Evolutionary conservation across 2,329 filamentous ascomycete species (phyloP).

Genomic region (Stenocarpella maydis): DNA sequence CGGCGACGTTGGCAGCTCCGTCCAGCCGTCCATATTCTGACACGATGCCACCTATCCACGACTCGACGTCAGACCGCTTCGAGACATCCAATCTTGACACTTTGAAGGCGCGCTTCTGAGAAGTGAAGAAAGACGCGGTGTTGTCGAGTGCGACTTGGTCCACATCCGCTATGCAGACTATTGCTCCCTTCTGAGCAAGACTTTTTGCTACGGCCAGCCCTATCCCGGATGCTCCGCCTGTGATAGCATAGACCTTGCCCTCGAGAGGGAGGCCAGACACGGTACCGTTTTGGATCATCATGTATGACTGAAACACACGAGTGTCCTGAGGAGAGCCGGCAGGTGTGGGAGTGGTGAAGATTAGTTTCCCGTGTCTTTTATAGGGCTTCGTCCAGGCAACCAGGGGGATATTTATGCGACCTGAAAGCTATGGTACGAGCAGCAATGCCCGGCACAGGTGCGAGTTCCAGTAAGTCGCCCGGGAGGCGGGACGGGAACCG

Average conservation of each 20-base stretch:
- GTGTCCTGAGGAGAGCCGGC: neutral
- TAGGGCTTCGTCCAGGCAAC: neutral
- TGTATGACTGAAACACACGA: neutral
- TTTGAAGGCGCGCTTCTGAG: constrained; percentile 41
- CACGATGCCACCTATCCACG: constrained; percentile 58
- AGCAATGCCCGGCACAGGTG: too few relatives aligned
- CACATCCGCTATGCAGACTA: constrained; percentile 51
- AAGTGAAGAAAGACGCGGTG: constrained; percentile 45
- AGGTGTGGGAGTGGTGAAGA: neutral
- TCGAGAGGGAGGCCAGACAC: constrained; percentile 17
- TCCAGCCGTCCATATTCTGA: constrained; percentile 60
- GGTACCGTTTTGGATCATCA: constrained; percentile 8
- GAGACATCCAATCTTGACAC: constrained; percentile 55
- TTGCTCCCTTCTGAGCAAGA: constrained; percentile 48
- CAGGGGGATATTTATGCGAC: neutral
- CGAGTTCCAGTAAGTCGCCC: neutral
- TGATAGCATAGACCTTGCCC: constrained; percentile 36
- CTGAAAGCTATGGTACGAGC: neutral
- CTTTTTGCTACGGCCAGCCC: constrained; percentile 51
- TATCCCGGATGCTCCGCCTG: constrained; percentile 45
- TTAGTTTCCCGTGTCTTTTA: neutral
- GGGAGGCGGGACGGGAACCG: constrained; percentile 7
- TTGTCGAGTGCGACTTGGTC: constrained; percentile 42
- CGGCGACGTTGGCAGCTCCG: constrained; percentile 64
- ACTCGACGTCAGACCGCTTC: constrained; percentile 56